Base-by-base conservation (phyloP, 2,329 filamentous ascomycete species). In the Neofusicoccum laricinum region DNA sequence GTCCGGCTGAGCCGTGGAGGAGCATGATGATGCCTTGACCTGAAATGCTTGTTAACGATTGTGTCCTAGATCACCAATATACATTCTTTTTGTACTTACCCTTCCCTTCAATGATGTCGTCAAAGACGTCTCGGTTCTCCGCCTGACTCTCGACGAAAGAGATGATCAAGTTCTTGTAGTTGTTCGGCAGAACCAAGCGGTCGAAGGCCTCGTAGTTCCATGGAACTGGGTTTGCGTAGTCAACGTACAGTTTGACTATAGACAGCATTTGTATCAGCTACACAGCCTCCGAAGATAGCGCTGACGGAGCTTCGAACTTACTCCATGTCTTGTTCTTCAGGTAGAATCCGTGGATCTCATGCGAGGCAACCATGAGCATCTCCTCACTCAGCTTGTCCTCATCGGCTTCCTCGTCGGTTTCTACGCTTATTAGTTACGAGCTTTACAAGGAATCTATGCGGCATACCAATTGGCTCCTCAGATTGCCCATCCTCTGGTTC, bases 21-120 rank as follows among this genome's bases (percentile, higher is more conserved):
- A 65, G 59, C 40, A 65, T 46, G 25, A 65, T 64, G 19, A 55
- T 63, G 11, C 64, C 59, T 14, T 63, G 53, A 3, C 63, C 63
- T 65, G 14, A 8, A 25, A 5, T 4, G 5, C 2, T 7, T 32
- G 30, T 45, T 10, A 58, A 7, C 3, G 10, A 15, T 15, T 38
- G 36, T 15, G 11, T 38, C 11, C 14, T 17, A 19, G 2, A 12
- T 36, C 11, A 15, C 4, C 2, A 17, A 1, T 5, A 15, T 2
- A n/a, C 2, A n/a, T 8, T 17, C 2, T 34, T 1, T 8, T 2
- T 8, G 7, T 7, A 17, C 59, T 6, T 67, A 63, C 75, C 73
- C 64, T 76, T 75, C 3, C 73, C 73, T 64, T 72, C 67, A 41
- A 75, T 70, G 7, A 76, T 67, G 65, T 76, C 74, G 49, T 74